Evolutionary conservation across 2,329 filamentous ascomycete species (phyloP).

Genomic region (Tetracladium maxilliforme): DNA sequence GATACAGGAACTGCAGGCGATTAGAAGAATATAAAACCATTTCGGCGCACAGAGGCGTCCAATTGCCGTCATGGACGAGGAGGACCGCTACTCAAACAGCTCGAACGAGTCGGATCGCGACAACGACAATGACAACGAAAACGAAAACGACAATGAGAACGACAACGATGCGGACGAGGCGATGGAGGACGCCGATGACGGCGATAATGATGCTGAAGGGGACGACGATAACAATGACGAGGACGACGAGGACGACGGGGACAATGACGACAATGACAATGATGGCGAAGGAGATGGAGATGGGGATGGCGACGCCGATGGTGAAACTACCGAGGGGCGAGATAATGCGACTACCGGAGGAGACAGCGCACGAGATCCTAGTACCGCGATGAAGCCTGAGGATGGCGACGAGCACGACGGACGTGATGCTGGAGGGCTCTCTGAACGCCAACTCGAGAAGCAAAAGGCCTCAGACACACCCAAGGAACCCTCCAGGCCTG

Average conservation of each 20-base stretch:
- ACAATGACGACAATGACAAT: slow-evolving; percentile 34
- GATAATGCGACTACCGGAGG: slow-evolving; percentile 12
- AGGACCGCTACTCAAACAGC: slow-evolving; percentile 19
- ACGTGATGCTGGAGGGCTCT: slow-evolving; percentile 12
- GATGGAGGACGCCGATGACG: slow-evolving; percentile 13
- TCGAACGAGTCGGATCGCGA: too few species aligned
- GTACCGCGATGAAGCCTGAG: slow-evolving; percentile 6
- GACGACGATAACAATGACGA: slow-evolving; percentile 12
- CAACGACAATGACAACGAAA: slow-evolving; percentile 40
- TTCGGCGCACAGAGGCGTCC: too few species aligned
- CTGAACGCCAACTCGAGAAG: slow-evolving; percentile 12
- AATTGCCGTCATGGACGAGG: slow-evolving; percentile 6
- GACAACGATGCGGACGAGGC: slow-evolving; percentile 16
- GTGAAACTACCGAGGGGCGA: slow-evolving; percentile 6
- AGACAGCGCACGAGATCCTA: slow-evolving; percentile 11
- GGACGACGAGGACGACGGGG: slow-evolving; percentile 15
- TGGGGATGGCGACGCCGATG: slow-evolving; percentile 29
- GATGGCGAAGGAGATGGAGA: slow-evolving; percentile 35
- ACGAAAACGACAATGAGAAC: slow-evolving; percentile 36
- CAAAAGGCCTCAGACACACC: slow-evolving; percentile 10
- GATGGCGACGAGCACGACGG: slow-evolving; percentile 12
- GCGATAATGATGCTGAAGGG: slow-evolving; percentile 16
- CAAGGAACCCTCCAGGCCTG: slow-evolving; percentile 24
- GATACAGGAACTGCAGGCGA: too few species aligned
- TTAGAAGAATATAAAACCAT: too few species aligned